phyloP scores from a whole-genome alignment of 805 yeast genomes.

The Myxozyma kluyveri region DNA sequence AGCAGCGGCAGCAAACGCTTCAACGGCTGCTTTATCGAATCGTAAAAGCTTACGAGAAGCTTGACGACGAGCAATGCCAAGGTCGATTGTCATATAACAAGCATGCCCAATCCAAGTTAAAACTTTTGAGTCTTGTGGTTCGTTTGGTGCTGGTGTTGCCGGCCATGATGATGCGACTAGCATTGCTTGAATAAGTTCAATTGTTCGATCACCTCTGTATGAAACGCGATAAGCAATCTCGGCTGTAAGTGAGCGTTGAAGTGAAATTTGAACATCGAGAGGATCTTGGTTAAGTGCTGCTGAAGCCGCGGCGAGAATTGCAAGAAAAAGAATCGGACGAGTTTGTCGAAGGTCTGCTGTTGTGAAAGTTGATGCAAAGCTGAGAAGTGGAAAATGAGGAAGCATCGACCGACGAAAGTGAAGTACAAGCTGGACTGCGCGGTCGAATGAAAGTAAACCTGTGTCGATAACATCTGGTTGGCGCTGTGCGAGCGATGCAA shows the following conservation, averaged over 20 bases:
- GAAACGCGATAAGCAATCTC: constrained; percentile 13
- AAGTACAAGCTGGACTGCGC: constrained; percentile 2
- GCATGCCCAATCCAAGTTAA: constrained; percentile 9
- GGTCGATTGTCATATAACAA: constrained; percentile 6
- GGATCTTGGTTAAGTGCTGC: background rate
- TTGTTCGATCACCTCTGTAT: constrained; percentile 4
- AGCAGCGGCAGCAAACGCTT: constrained; percentile 1
- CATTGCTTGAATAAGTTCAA: constrained; percentile 11
- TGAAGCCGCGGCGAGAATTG: constrained; percentile 11
- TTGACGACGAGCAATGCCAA: constrained; percentile 5
- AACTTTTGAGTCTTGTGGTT: constrained; percentile 2
- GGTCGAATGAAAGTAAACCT: constrained; percentile 4
- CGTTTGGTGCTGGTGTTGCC: background rate
- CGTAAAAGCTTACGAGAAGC: background rate
- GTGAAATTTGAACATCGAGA: background rate
- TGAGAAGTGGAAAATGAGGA: constrained; percentile 8
- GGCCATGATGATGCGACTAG: constrained; percentile 15
- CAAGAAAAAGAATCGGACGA: constrained; percentile 11
- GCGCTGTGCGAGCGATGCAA: background rate
- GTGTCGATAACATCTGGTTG: constrained; percentile 5
- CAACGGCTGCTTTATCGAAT: background rate
- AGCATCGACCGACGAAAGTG: constrained; percentile 11
- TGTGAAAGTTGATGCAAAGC: constrained; percentile 11
- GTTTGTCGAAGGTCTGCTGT: constrained; percentile 8
- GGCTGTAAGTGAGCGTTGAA: constrained; percentile 6